phyloP scores from a whole-genome alignment of 1,139 yeast species.

The Pichia sp. region DNA sequence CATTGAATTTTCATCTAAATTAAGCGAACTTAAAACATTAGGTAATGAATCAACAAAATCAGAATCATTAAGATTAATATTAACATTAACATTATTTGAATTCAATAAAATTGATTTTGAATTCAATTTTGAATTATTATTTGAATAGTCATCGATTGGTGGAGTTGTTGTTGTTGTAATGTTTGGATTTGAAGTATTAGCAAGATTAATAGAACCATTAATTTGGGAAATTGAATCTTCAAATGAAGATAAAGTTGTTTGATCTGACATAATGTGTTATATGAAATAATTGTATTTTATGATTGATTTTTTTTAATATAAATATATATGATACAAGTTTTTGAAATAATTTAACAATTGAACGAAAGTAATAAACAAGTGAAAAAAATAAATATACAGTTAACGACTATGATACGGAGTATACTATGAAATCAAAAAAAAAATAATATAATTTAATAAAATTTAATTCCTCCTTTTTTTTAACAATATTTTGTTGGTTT shows the following conservation, averaged over 20 bases:
- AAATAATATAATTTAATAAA: not conserved
- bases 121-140: not conserved
- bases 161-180: conserved; percentile 29
- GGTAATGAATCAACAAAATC: conserved; percentile 25
- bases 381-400: not conserved
- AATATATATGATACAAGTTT: not conserved
- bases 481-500: no score
- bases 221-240: conserved; percentile 25
- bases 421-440: not conserved
- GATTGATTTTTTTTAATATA: not conserved
- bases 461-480: not conserved
- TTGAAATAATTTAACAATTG: not conserved
- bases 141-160: conserved; percentile 23
- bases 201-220: conserved; percentile 2
- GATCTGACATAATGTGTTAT: conserved; percentile 26
- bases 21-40: conserved; percentile 25
- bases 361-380: not conserved
- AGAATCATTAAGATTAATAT: conserved; percentile 4
- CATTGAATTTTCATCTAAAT: conserved; percentile 22
- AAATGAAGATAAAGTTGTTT: conserved; percentile 28
- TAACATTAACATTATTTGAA: not conserved
- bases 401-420: conserved; percentile 1
- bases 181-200: not conserved
- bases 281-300: not conserved
- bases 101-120: not conserved